Evolutionary conservation across 495 filamentous ascomycete genomes (phyloP).

Genomic region (Aspergillus mulundensis): DNA sequence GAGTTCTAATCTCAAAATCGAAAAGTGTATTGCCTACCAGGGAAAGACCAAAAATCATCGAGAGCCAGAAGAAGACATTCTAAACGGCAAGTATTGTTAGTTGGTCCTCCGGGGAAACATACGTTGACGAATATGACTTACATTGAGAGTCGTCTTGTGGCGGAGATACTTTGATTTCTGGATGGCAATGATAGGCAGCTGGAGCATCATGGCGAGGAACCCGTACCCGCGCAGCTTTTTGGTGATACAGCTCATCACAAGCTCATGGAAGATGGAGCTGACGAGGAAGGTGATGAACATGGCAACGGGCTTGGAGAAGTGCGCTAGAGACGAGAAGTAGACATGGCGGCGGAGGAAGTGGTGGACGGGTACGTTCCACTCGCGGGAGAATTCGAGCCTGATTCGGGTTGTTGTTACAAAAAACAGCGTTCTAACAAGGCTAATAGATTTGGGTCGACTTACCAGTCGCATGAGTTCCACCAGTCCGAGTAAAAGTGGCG

Average conservation of each 20-base stretch:
- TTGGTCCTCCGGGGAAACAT: neutral
- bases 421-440: neutral
- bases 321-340: conserved; percentile 71
- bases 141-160: conserved; percentile 71
- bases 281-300: conserved; percentile 92
- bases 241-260: conserved; percentile 97
- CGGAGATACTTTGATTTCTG: conserved; percentile 76
- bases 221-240: conserved; percentile 95
- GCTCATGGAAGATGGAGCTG: conserved; percentile 82
- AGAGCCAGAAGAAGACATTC: conserved; percentile 93
- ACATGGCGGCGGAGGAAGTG: conserved; percentile 94
- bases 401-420: neutral
- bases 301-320: conserved; percentile 72
- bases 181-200: conserved; percentile 88
- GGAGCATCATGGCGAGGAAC: conserved; percentile 90
- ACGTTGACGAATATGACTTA: conserved; percentile 22
- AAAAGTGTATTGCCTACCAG: conserved; percentile 52
- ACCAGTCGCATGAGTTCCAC: conserved; percentile 70
- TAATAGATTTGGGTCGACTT: conserved; percentile 16
- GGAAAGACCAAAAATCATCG: conserved; percentile 86
- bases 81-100: conserved; percentile 6
- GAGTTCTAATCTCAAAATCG: neutral
- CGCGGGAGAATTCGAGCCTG: conserved; percentile 91
- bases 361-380: conserved; percentile 99
- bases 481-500: conserved; percentile 96